phyloP scores from a whole-genome alignment of 2,329 filamentous ascomycete genomes.

The Cladosporium sp. region DNA sequence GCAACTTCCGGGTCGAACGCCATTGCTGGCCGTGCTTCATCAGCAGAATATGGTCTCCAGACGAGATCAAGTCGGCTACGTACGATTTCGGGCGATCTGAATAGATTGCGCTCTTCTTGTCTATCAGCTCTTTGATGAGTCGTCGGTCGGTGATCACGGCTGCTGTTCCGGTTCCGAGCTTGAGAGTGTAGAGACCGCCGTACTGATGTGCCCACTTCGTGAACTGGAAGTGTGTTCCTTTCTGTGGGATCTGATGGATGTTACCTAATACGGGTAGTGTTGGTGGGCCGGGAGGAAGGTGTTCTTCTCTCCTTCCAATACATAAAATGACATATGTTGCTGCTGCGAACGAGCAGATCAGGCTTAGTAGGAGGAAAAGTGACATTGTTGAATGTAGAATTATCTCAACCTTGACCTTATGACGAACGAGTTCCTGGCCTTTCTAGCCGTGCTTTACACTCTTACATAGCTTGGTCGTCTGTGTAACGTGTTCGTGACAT shows the following conservation, averaged over 20 bases:
- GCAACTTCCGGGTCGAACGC: conserved; percentile 43
- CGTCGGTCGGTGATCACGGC: conserved; percentile 40
- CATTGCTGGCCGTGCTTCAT: conserved; percentile 47
- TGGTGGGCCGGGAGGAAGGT: conserved; percentile 34
- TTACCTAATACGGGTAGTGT: conserved; percentile 43
- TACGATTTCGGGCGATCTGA: conserved; percentile 36
- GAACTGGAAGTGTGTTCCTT: conserved; percentile 29
- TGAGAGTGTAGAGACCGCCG: conserved; percentile 31
- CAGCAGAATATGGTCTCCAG: conserved; percentile 45
- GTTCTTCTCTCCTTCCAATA: conserved; percentile 20
- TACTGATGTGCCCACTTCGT: conserved; percentile 26
- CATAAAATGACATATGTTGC: conserved; percentile 15
- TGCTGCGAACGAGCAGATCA: not conserved
- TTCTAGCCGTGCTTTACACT: not conserved
- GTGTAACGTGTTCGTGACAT: not conserved
- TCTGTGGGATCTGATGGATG: conserved; percentile 36
- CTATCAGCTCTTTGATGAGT: conserved; percentile 41
- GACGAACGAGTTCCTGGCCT: not conserved
- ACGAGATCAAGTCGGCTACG: conserved; percentile 43
- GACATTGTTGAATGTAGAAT: not conserved
- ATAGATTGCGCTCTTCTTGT: conserved; percentile 44
- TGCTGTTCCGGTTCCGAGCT: conserved; percentile 38
- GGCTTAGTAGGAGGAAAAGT: not conserved
- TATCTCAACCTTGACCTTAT: not conserved
- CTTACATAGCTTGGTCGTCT: not conserved